These are phyloP conservation scores for Spiraea crenata DNA, from an alignment of 331 rosid species.

Conservation along the genomic window DNA sequence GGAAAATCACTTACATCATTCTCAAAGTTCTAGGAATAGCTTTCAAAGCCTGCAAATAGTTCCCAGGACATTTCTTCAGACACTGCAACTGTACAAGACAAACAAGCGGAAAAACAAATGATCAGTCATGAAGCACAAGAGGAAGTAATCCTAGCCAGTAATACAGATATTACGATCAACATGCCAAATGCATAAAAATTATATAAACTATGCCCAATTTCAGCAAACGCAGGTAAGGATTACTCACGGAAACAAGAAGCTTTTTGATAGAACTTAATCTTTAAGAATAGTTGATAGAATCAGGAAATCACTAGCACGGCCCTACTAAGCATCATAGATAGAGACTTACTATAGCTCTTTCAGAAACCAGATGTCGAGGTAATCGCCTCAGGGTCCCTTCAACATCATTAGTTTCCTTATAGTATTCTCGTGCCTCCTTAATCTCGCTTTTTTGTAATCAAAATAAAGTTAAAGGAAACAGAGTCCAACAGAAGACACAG, in stretches of 20 bases:
- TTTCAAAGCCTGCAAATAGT: constrained; percentile 82
- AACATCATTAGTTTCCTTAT: constrained; percentile 63
- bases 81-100: constrained; percentile 67
- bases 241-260: constrained; percentile 6
- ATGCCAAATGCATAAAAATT: not conserved
- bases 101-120: not conserved
- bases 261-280: not conserved
- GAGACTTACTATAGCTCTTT: constrained; percentile 82
- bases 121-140: constrained; percentile 1
- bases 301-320: constrained; percentile 18
- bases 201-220: not conserved
- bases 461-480: constrained; percentile 50
- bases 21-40: constrained; percentile 92
- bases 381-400: constrained; percentile 88
- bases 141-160: constrained; percentile 8
- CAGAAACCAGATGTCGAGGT: constrained; percentile 83
- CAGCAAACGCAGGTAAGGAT: not conserved
- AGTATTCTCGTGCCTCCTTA: constrained; percentile 77
- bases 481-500: constrained; percentile 7
- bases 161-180: not conserved
- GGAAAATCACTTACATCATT: constrained; percentile 75
- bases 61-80: constrained; percentile 79
- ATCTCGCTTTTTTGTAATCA: constrained; percentile 61
- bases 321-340: constrained; percentile 21
- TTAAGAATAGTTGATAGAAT: constrained; percentile 9